Percentiles rank a stretch among this genome's conserved stretches.
Conservation (phyloP, 768 basidiomycete genomes). For the Leccinum rimulosum region DNA sequence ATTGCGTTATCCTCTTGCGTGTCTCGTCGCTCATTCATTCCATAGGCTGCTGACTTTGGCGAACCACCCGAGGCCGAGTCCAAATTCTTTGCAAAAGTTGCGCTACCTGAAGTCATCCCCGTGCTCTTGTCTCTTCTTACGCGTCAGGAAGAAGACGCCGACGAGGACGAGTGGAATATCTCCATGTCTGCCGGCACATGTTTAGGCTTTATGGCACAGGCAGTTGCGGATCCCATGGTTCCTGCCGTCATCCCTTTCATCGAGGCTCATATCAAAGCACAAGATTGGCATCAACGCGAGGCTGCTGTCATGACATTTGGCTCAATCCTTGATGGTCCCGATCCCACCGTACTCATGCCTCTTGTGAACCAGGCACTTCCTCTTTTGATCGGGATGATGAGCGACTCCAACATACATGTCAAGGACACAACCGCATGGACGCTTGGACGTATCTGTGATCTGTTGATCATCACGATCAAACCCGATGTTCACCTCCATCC, state of each 20-base stretch:
- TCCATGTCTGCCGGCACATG: slow-evolving; percentile 97
- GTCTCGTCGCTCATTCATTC: slow-evolving; percentile 7
- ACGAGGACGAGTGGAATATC: slow-evolving; percentile 98
- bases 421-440: slow-evolving; percentile 99
- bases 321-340: slow-evolving; percentile 95
- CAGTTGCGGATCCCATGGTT: slow-evolving; percentile 89
- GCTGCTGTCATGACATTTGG: slow-evolving; percentile 99
- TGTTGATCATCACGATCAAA: slow-evolving; percentile 82
- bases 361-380: slow-evolving; percentile 93
- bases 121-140: slow-evolving; percentile 87
- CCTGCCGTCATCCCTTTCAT: slow-evolving; percentile 96
- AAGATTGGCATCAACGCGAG: slow-evolving; percentile 94
- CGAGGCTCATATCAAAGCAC: slow-evolving; percentile 88
- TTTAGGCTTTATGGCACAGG: slow-evolving; percentile 81
- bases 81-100: slow-evolving; percentile 90
- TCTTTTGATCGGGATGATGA: slow-evolving; percentile 94
- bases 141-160: slow-evolving; percentile 93
- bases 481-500: slow-evolving; percentile 85
- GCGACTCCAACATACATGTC: slow-evolving; percentile 77
- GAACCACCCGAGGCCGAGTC: slow-evolving; percentile 84
- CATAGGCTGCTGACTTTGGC: slow-evolving; percentile 84
- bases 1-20: slow-evolving; percentile 11
- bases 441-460: slow-evolving; percentile 90
- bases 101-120: slow-evolving; percentile 91
- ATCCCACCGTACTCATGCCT: slow-evolving; percentile 80